Conservation (phyloP, 2,329 filamentous ascomycete species). For the Sarocladium oryzae region DNA sequence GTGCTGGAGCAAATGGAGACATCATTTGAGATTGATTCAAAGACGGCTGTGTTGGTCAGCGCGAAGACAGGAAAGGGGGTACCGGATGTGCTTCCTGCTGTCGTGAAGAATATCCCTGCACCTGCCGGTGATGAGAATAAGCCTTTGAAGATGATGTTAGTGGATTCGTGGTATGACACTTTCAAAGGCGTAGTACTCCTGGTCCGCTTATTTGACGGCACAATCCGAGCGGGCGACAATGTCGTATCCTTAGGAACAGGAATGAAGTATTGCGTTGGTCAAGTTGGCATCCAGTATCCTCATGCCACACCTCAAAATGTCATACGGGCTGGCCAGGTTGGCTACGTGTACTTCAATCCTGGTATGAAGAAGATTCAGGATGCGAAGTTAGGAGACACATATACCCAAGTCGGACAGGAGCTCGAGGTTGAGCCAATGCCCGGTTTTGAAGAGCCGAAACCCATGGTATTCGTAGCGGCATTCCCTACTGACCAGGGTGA, state of each 20-base stretch:
- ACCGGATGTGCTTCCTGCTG: conserved; percentile 70
- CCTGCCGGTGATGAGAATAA: conserved; percentile 67
- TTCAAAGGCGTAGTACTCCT: conserved; percentile 91
- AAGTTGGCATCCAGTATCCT: conserved; percentile 96
- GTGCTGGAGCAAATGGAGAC: conserved; percentile 80
- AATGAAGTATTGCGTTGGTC: conserved; percentile 85
- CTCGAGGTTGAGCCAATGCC: conserved; percentile 72
- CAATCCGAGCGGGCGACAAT: conserved; percentile 73
- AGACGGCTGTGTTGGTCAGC: conserved; percentile 66
- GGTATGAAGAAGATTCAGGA: conserved; percentile 97
- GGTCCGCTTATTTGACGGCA: conserved; percentile 85
- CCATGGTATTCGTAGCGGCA: conserved; percentile 97
- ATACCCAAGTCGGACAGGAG: conserved; percentile 74
- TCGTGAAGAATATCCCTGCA: conserved; percentile 77
- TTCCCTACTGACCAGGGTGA: conserved; percentile 90
- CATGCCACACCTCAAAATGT: conserved; percentile 73
- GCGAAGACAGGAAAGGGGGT: conserved; percentile 94
- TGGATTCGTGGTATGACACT: conserved; percentile 97
- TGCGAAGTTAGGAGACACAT: conserved; percentile 93
- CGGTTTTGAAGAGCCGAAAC: conserved; percentile 94
- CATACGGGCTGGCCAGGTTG: conserved; percentile 86
- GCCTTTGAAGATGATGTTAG: conserved; percentile 76
- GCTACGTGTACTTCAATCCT: conserved; percentile 95
- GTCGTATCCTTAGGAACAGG: conserved; percentile 85
- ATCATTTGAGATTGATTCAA: conserved; percentile 80